These are phyloP conservation scores for Candida arabinofermentans DNA, from an alignment of 805 yeast genomes.

Conservation along the genomic window DNA sequence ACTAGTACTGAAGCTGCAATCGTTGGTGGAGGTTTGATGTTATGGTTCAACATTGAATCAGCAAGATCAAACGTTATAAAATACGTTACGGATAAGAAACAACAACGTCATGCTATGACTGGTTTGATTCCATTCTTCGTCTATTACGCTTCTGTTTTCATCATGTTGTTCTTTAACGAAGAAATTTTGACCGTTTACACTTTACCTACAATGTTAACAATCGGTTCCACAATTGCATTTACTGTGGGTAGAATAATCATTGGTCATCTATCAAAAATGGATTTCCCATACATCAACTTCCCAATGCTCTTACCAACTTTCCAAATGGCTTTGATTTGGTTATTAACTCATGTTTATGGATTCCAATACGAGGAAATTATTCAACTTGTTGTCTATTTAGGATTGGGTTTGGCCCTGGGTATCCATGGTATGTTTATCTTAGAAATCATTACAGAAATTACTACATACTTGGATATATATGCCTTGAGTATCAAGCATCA, in stretches of 20 bases:
- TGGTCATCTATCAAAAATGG: slow-evolving; percentile 78
- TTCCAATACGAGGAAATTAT: slow-evolving; percentile 41
- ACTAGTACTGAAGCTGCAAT: slow-evolving; percentile 42
- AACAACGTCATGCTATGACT: slow-evolving; percentile 34
- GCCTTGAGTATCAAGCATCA: slow-evolving; percentile 82
- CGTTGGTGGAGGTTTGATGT: slow-evolving; percentile 48
- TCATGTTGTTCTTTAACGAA: slow-evolving; percentile 49
- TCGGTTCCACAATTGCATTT: slow-evolving; percentile 76
- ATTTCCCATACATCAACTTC: slow-evolving; percentile 68
- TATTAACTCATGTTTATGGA: slow-evolving; percentile 35
- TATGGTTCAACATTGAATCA: slow-evolving; percentile 60
- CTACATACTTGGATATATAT: slow-evolving; percentile 76
- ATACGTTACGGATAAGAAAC: slow-evolving; percentile 31
- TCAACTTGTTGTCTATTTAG: slow-evolving; percentile 55
- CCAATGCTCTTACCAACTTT: slow-evolving; percentile 63
- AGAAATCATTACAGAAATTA: slow-evolving; percentile 76
- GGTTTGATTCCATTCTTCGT: slow-evolving; percentile 68
- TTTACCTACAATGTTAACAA: slow-evolving; percentile 59
- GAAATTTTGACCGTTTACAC: slow-evolving; percentile 41
- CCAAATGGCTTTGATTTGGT: slow-evolving; percentile 38
- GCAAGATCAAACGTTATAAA: slow-evolving; percentile 60
- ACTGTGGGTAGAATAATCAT: slow-evolving; percentile 87
- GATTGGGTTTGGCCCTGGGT: slow-evolving; percentile 64
- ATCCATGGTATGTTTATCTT: slow-evolving; percentile 68
- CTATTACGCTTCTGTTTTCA: slow-evolving; percentile 45